phyloP scores from a whole-genome alignment of 805 yeast genomes.

The Candida koratica region DNA sequence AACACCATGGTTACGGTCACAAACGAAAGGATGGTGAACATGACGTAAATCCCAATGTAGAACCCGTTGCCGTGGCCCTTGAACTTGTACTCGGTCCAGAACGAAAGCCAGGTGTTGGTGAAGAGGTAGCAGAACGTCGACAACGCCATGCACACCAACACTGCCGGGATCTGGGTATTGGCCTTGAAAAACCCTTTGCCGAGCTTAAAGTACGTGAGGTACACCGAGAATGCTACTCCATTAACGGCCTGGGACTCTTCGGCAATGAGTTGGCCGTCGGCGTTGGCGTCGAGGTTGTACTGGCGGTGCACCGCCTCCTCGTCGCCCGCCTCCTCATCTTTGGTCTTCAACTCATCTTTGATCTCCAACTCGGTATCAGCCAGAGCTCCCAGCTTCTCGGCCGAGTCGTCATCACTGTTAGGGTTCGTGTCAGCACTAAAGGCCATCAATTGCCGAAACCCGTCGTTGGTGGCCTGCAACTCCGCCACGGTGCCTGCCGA shows the following conservation, averaged over 20 bases:
- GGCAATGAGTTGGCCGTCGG: slow-evolving; percentile 26
- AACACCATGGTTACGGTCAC: slow-evolving; percentile 42
- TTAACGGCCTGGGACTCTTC: slow-evolving; percentile 61
- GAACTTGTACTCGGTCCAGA: slow-evolving; percentile 67
- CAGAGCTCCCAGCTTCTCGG: slow-evolving; percentile 20
- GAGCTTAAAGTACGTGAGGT: slow-evolving; percentile 45
- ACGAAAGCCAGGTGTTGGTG: slow-evolving; percentile 76
- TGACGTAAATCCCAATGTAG: slow-evolving; percentile 71
- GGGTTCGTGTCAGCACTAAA: slow-evolving; percentile 19
- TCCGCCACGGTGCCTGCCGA: slow-evolving; percentile 29
- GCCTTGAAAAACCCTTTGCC: slow-evolving; percentile 50
- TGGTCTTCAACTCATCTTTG: slow-evolving; percentile 21
- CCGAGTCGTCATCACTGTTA: slow-evolving; percentile 18
- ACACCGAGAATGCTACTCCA: slow-evolving; percentile 46
- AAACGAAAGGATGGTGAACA: slow-evolving; percentile 51
- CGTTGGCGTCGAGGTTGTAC: slow-evolving; percentile 23
- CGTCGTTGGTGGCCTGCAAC: slow-evolving; percentile 21
- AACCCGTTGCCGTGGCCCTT: slow-evolving; percentile 43
- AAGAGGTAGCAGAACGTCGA: slow-evolving; percentile 51
- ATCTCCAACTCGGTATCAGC: slow-evolving; percentile 17
- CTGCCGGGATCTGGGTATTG: slow-evolving; percentile 21
- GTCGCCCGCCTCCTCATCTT: slow-evolving; percentile 23
- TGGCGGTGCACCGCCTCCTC: slow-evolving; percentile 35
- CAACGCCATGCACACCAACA: slow-evolving; percentile 20
- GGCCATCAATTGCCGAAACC: slow-evolving; percentile 28